Evolutionary conservation across 345 rosid genomes (phyloP), one percentile per base, ranked within the genome.

Genomic region (Laguncularia racemosa): DNA sequence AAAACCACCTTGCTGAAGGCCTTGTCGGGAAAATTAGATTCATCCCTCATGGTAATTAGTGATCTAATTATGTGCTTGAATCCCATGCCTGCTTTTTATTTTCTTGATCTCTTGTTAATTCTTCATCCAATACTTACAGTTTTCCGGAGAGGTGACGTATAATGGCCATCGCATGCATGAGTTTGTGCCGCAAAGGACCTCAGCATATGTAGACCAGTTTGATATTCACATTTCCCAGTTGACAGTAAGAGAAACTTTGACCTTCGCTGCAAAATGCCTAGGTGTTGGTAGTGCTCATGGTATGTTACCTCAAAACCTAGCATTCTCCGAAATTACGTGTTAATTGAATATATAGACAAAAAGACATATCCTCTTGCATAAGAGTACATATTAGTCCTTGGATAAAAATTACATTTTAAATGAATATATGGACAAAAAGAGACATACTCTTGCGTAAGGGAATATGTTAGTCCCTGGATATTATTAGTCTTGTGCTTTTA

Each of bases 241-340:
- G 63, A 66, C 70, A 12, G 69, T 66, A 15, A 19, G 69, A 47
- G 63, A 66, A 59, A 66, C 69, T 19, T 44, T 64, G 21, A 44
- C 20, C 44, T 64, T 64, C 44, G 56, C 67, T 48, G 68, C 62
- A 10, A 50, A 56, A 57, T 64, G 62, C 21, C 68, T 23, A 52
- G 68, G 68, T 43, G 57, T 50, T 1, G 68, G 62, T 21, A 47
- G 56, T 51, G 45, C 13, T 28, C 57, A 50, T 2, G 50, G 67
- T 57, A 51, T 44, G 50, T 16, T 55, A 26, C 53, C 16, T 47
- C 45, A 58, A 46, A 33, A 47, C 52, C 16, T 20, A 16, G 23
- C 19, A 15, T 20, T 57, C 16, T 17, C 14, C 9, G 9, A 33
- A 33, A 33, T 33, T 33, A 33, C 40, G 1, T 33, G 40, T 33